phyloP scores from a whole-genome alignment of 371 early-diverging fungal species.

The Entomophthora muscae region DNA sequence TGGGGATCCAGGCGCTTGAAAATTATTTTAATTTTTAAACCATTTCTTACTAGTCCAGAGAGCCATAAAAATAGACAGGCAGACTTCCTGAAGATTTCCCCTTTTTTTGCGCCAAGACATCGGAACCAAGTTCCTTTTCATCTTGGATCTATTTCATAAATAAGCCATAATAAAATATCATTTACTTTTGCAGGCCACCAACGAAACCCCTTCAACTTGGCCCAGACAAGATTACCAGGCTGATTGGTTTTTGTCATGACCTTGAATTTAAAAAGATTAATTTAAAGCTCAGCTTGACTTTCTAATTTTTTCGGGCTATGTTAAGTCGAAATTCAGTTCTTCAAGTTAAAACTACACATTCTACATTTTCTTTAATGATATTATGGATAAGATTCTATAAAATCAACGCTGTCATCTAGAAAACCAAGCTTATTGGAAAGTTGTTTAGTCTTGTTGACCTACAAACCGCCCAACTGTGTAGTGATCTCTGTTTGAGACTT shows the following conservation, averaged over 20 bases:
- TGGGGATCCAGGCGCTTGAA: not conserved
- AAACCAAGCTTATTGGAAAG: too few relatives aligned
- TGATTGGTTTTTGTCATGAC: not conserved
- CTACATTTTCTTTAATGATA: too few relatives aligned
- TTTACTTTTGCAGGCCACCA: slow-evolving; percentile 5
- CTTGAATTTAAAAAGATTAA: not conserved
- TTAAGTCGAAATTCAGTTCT: too few relatives aligned
- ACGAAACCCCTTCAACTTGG: slow-evolving; percentile 2
- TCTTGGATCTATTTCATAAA: not conserved
- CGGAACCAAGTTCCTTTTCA: not conserved
- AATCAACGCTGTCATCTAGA: too few relatives aligned
- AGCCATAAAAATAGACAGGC: not conserved
- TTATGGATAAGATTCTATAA: too few relatives aligned
- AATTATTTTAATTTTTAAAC: not conserved
- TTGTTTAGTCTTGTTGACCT: too few relatives aligned
- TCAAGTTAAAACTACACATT: too few relatives aligned
- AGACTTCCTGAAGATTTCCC: not conserved
- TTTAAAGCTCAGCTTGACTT: too few relatives aligned
- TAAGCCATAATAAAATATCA: not conserved
- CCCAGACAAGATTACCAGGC: slow-evolving; percentile 5
- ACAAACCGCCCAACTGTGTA: too few relatives aligned
- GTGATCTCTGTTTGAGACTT: too few relatives aligned
- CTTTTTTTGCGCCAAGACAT: not conserved
- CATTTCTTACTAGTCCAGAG: not conserved
- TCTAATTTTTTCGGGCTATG: too few relatives aligned